Conservation (phyloP, 176 grass and related monocot species). For the Musa schizocarpa region DNA sequence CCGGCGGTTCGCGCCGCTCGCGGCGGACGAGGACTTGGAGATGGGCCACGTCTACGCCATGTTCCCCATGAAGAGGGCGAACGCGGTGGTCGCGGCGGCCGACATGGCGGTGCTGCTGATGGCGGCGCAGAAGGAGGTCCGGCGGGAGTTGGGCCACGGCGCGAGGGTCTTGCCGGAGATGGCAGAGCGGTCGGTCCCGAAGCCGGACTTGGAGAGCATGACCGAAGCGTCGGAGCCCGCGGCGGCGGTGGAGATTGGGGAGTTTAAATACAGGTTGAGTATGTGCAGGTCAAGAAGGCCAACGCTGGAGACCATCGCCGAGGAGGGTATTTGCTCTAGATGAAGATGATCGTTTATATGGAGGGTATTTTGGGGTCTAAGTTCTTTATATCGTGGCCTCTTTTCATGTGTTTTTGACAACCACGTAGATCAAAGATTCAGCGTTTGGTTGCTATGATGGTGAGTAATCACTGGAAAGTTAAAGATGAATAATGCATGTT, state of each 20-base stretch:
- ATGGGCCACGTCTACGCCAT: slow-evolving; percentile 42
- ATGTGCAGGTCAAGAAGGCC: slow-evolving; percentile 46
- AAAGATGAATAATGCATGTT: neutral
- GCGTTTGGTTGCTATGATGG: neutral
- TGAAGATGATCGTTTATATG: neutral
- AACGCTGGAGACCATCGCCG: slow-evolving; percentile 69
- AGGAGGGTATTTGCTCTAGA: slow-evolving; percentile 33
- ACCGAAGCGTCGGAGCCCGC: slow-evolving; percentile 18
- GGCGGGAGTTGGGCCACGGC: slow-evolving; percentile 13
- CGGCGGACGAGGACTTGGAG: slow-evolving; percentile 65
- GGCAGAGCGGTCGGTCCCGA: slow-evolving; percentile 1
- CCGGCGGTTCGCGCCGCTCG: slow-evolving; percentile 41
- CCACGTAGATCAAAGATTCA: too few relatives aligned
- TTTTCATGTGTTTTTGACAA: too few relatives aligned
- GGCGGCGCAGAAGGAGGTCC: slow-evolving; percentile 36
- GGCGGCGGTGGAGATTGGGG: slow-evolving; percentile 44
- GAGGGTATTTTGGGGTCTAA: too few relatives aligned
- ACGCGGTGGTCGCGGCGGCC: slow-evolving; percentile 29
- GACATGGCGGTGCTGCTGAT: slow-evolving; percentile 46
- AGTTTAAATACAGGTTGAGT: slow-evolving; percentile 66
- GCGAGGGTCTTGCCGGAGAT: slow-evolving; percentile 34
- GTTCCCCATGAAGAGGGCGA: slow-evolving; percentile 74
- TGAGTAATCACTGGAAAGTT: neutral
- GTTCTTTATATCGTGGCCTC: too few relatives aligned
- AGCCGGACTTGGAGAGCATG: slow-evolving; percentile 33